These are phyloP conservation scores for Metschnikowia lochheadii DNA, from an alignment of 805 yeast genomes.

Conservation along the genomic window DNA sequence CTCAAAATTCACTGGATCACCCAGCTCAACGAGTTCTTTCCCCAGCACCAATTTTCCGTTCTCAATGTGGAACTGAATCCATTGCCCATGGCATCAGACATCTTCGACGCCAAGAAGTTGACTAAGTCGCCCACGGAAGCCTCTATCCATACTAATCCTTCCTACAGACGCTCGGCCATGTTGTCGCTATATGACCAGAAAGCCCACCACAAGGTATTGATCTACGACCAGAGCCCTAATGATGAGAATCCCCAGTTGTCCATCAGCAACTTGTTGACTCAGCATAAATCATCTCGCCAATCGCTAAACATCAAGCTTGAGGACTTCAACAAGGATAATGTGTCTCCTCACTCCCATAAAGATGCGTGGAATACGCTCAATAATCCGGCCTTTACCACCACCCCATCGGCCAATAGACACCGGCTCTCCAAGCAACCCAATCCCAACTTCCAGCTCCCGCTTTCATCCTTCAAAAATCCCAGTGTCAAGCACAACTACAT, in stretches of 20 bases:
- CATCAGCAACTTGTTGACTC: slow-evolving; percentile 34
- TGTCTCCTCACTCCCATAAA: slow-evolving; percentile 7
- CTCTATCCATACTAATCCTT: slow-evolving; percentile 41
- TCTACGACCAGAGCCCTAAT: slow-evolving; percentile 23
- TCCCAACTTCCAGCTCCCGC: slow-evolving; percentile 2
- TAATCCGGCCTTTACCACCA: neutral
- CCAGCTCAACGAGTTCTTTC: slow-evolving; percentile 31
- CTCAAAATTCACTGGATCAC: slow-evolving; percentile 41
- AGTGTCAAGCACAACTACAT: slow-evolving; percentile 30
- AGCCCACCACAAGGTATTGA: slow-evolving; percentile 31
- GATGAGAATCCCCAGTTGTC: slow-evolving; percentile 39
- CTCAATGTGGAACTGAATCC: slow-evolving; percentile 8
- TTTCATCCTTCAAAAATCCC: slow-evolving; percentile 1
- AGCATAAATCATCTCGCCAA: slow-evolving; percentile 35
- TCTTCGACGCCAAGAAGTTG: slow-evolving; percentile 19
- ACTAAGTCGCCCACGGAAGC: slow-evolving; percentile 33
- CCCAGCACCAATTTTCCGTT: slow-evolving; percentile 14
- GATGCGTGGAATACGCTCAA: neutral
- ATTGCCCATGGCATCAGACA: slow-evolving; percentile 27
- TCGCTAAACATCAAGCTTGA: slow-evolving; percentile 29
- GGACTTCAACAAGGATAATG: slow-evolving; percentile 14
- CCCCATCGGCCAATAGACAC: neutral
- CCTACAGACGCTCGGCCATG: slow-evolving; percentile 44
- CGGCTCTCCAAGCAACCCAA: slow-evolving; percentile 4
- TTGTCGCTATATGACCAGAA: slow-evolving; percentile 40